phyloP scores from a whole-genome alignment of 805 yeast species.

The Hyphopichia homilentoma region DNA sequence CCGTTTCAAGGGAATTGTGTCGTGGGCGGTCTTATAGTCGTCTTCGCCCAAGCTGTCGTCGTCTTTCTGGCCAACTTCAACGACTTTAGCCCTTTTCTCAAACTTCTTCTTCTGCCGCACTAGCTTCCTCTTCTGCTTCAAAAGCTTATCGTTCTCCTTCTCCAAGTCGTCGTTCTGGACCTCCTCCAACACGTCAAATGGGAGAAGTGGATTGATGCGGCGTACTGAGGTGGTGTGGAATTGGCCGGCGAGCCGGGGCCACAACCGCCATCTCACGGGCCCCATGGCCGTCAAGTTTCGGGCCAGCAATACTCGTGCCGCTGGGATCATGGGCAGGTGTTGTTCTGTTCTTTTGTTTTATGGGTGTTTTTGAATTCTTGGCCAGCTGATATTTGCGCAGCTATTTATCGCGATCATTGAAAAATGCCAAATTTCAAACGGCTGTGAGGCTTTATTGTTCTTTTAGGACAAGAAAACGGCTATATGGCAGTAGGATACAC shows the following conservation, averaged over 20 bases:
- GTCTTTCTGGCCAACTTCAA: conserved; percentile 4
- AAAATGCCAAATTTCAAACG: too few relatives aligned
- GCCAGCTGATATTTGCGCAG: too few relatives aligned
- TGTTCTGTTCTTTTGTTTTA: too few relatives aligned
- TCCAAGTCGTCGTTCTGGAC: conserved; percentile 28
- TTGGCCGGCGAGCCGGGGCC: too few relatives aligned
- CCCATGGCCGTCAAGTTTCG: neutral
- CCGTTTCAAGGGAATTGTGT: conserved; percentile 8
- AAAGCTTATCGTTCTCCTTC: conserved; percentile 22
- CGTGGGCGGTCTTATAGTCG: conserved; percentile 6
- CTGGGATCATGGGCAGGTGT: too few relatives aligned
- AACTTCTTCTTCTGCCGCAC: conserved; percentile 16
- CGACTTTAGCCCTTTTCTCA: conserved; percentile 8
- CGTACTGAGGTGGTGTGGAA: conserved; percentile 1
- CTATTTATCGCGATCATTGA: too few relatives aligned
- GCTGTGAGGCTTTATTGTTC: too few relatives aligned
- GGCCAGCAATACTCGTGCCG: neutral
- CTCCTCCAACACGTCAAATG: conserved; percentile 39
- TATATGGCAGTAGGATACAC: too few relatives aligned
- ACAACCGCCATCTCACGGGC: too few relatives aligned
- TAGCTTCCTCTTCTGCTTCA: conserved; percentile 23
- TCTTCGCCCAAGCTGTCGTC: conserved; percentile 3
- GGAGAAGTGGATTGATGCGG: conserved; percentile 35
- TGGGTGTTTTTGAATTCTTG: too few relatives aligned
- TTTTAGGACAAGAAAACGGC: too few relatives aligned